Percentiles rank a stretch among this genome's conserved stretches.
These are phyloP conservation scores for Cyberlindnera nakhonratchasimensis DNA, from an alignment of 805 yeast species.

Conservation along the genomic window DNA sequence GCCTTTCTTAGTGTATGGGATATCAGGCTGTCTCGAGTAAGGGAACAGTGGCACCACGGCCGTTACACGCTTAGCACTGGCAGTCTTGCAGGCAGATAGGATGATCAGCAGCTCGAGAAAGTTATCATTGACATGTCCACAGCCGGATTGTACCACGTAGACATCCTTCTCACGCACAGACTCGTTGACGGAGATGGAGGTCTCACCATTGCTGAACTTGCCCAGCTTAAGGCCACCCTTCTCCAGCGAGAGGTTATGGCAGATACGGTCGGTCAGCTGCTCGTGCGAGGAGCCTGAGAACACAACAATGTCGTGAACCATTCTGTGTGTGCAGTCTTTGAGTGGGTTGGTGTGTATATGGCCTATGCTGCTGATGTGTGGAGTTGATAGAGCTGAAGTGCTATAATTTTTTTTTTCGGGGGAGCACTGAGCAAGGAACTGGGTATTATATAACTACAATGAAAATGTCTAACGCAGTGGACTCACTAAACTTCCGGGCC, in stretches of 20 bases:
- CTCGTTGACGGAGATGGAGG: constrained; percentile 78
- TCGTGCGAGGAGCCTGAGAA: constrained; percentile 93
- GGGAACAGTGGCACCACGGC: constrained; percentile 97
- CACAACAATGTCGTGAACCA: constrained; percentile 78
- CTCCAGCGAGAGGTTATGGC: constrained; percentile 71
- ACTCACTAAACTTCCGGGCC: no score
- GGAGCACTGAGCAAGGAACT: background rate
- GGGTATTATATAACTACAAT: no score
- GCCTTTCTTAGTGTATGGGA: constrained; percentile 75
- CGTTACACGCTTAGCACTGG: constrained; percentile 90
- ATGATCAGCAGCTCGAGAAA: constrained; percentile 92
- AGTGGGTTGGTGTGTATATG: background rate
- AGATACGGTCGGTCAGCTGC: constrained; percentile 66
- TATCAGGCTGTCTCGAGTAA: constrained; percentile 93
- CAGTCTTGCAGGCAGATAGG: constrained; percentile 94
- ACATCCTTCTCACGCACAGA: constrained; percentile 97
- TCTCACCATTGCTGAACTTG: constrained; percentile 88
- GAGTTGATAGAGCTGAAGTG: no score
- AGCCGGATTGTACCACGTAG: constrained; percentile 88
- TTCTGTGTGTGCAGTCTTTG: background rate
- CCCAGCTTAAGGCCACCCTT: constrained; percentile 63
- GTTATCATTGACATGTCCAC: constrained; percentile 82
- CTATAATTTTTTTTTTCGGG: background rate
- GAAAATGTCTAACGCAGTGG: no score
- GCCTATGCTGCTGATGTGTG: background rate